phyloP scores from a whole-genome alignment of 352 stramenopile genomes.

The Phytophthora niederhauseri region DNA sequence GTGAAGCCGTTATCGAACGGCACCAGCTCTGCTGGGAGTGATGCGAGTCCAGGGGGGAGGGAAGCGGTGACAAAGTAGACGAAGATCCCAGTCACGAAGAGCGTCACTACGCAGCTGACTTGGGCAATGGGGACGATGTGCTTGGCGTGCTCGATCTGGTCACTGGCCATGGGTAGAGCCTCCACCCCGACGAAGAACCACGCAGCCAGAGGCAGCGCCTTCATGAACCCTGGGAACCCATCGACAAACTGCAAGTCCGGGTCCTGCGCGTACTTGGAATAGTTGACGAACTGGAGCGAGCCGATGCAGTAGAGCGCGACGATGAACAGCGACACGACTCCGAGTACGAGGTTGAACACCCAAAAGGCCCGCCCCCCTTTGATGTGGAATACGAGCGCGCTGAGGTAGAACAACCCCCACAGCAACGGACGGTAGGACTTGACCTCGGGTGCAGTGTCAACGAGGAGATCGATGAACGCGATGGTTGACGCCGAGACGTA shows the following conservation, averaged over 20 bases:
- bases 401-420: slow-evolving; percentile 41
- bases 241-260: slow-evolving; percentile 22
- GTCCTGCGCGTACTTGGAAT: slow-evolving; percentile 25
- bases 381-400: slow-evolving; percentile 41
- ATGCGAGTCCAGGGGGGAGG: slow-evolving; percentile 34
- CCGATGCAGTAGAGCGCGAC: slow-evolving; percentile 49
- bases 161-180: slow-evolving; percentile 37
- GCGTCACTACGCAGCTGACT: slow-evolving; percentile 44
- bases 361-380: slow-evolving; percentile 45
- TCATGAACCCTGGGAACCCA: slow-evolving; percentile 41
- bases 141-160: slow-evolving; percentile 48
- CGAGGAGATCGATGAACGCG: slow-evolving; percentile 41
- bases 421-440: slow-evolving; percentile 32
- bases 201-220: slow-evolving; percentile 36
- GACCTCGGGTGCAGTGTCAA: slow-evolving; percentile 17
- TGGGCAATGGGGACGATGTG: slow-evolving; percentile 46
- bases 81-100: slow-evolving; percentile 44
- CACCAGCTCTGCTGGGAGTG: slow-evolving; percentile 28
- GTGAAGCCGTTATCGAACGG: slow-evolving; percentile 47
- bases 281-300: slow-evolving; percentile 37
- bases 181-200: slow-evolving; percentile 65
- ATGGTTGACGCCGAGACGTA: slow-evolving; percentile 48
- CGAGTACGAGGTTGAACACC: slow-evolving; percentile 45
- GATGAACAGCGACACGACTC: slow-evolving; percentile 36
- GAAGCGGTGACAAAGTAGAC: slow-evolving; percentile 45